Conservation (phyloP, 805 yeast species). For the Teunomyces kruisii region DNA sequence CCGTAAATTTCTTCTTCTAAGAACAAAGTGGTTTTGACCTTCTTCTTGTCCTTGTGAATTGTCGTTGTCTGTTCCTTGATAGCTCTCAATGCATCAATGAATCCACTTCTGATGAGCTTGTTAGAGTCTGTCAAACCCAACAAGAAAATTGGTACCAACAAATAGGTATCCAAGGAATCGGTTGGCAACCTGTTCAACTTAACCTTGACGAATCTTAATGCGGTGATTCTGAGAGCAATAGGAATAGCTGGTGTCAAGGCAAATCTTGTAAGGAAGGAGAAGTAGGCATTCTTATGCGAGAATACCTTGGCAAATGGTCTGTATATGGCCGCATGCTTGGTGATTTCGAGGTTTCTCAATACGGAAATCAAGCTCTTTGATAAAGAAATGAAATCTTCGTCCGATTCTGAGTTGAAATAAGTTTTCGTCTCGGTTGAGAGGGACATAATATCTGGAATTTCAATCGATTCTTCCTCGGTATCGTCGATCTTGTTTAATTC, state of each 20-base stretch:
- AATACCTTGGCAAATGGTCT: slow-evolving; percentile 26
- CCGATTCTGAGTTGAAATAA: slow-evolving; percentile 34
- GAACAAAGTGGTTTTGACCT: slow-evolving; percentile 37
- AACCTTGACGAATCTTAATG: slow-evolving; percentile 43
- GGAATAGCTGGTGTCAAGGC: slow-evolving; percentile 61
- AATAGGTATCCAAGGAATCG: slow-evolving; percentile 41
- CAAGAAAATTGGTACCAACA: slow-evolving; percentile 58
- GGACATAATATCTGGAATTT: slow-evolving; percentile 18
- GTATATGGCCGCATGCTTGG: slow-evolving; percentile 13
- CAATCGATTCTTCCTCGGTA: slow-evolving; percentile 12
- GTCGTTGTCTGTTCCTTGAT: slow-evolving; percentile 35
- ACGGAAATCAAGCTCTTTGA: slow-evolving; percentile 37
- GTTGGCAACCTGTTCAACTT: slow-evolving; percentile 29
- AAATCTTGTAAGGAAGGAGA: slow-evolving; percentile 62
- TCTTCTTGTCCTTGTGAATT: slow-evolving; percentile 28
- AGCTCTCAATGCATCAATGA: slow-evolving; percentile 18
- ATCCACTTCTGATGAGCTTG: slow-evolving; percentile 46
- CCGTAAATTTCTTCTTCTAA: slow-evolving; percentile 63
- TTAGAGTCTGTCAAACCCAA: slow-evolving; percentile 54
- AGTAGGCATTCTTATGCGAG: slow-evolving; percentile 38
- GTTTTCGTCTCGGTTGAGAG: slow-evolving; percentile 22
- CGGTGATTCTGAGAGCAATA: slow-evolving; percentile 49
- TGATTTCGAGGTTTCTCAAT: slow-evolving; percentile 3
- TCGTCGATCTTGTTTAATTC: slow-evolving; percentile 20
- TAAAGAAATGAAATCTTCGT: slow-evolving; percentile 42